A percentile compares a stretch with the other conserved stretches of the same genome.
These are phyloP conservation scores for Basipetospora chlamydospora DNA, from an alignment of 2,329 filamentous ascomycete species.

Conservation along the genomic window DNA sequence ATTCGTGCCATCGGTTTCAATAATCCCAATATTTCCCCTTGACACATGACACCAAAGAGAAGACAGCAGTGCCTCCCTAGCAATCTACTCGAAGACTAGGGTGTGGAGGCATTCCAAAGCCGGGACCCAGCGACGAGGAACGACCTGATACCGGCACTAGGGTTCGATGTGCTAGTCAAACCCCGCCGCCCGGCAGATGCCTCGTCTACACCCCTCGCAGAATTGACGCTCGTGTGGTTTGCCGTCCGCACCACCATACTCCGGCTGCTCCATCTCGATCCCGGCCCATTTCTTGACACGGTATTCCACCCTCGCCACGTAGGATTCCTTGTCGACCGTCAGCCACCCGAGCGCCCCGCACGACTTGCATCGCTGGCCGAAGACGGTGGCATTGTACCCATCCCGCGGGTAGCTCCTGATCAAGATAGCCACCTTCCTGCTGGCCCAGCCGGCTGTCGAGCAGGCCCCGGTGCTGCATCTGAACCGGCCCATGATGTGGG, in stretches of 20 bases:
- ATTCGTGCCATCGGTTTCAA: too few species aligned
- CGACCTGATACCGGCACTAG: too few species aligned
- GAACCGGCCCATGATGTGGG: constrained; percentile 19
- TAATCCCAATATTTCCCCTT: too few species aligned
- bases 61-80: too few species aligned
- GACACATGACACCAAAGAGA: too few species aligned
- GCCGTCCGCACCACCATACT: background rate
- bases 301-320: constrained; percentile 20
- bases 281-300: constrained; percentile 22
- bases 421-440: constrained; percentile 17
- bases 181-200: constrained; percentile 14
- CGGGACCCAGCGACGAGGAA: too few species aligned
- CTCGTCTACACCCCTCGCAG: constrained; percentile 23
- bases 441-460: constrained; percentile 14
- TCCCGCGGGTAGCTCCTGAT: constrained; percentile 16
- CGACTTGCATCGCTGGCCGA: constrained; percentile 19
- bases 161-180: too few species aligned
- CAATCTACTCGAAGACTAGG: too few species aligned
- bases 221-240: constrained; percentile 14
- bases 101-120: too few species aligned
- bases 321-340: constrained; percentile 14
- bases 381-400: constrained; percentile 22
- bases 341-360: constrained; percentile 16
- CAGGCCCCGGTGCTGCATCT: constrained; percentile 15
- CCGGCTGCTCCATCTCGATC: constrained; percentile 9